Evolutionary conservation across 225 moss, liverwort and hornwort species (phyloP).

Genomic region (Pseudisothecium myosuroides): DNA sequence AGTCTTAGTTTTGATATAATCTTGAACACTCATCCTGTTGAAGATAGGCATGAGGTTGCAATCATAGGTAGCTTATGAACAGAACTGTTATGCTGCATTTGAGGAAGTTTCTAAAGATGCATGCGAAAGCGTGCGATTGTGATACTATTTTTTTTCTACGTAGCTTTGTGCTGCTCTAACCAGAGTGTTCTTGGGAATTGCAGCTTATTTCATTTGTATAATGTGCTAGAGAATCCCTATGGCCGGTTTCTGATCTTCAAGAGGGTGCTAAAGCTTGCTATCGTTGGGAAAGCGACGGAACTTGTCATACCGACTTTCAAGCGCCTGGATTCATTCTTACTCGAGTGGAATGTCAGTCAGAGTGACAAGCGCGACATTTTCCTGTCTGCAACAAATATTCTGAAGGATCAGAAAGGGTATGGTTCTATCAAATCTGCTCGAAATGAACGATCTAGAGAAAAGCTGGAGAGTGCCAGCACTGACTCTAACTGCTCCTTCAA

Average conservation of each 20-base stretch:
- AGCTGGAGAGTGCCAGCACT: not conserved
- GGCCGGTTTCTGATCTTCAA: constrained; percentile 81
- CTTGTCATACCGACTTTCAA: constrained; percentile 73
- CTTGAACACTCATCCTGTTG: not conserved
- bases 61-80: not conserved
- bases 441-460: not conserved
- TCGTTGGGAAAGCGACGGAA: constrained; percentile 65
- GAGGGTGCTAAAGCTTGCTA: constrained; percentile 68
- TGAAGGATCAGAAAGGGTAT: constrained; percentile 93
- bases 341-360: constrained; percentile 73
- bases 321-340: constrained; percentile 65
- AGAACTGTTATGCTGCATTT: not conserved
- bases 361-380: constrained; percentile 76
- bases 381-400: constrained; percentile 58
- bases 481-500: not conserved
- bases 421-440: not conserved
- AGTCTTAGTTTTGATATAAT: not conserved
- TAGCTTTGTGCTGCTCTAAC: not conserved
- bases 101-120: not conserved
- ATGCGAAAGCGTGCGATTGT: not conserved
- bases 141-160: not conserved
- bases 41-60: not conserved
- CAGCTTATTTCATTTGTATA: constrained; percentile 86
- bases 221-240: constrained; percentile 74
- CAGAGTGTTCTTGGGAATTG: not conserved